Base-by-base conservation (phyloP, 495 filamentous ascomycete genomes). In the Penicillium fimorum region DNA sequence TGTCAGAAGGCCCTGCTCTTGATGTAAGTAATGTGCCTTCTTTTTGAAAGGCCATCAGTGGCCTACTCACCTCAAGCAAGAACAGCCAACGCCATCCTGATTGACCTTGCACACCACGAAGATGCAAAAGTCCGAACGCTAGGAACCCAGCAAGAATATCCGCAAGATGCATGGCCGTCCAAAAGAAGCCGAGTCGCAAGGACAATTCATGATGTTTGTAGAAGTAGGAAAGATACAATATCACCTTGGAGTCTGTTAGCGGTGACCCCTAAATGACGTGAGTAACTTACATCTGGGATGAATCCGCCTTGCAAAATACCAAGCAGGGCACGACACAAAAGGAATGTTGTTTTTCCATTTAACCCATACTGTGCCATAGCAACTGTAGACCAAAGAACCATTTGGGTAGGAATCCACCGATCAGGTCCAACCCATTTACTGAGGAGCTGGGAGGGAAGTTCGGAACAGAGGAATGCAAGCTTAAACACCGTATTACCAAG, bases 341-440 rank as follows among this genome's bases (percentile, higher is more conserved):
- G 77, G 61, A 90, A 94, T 0, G 85, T 83, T 0, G 69, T 63
- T 24, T 76, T 72, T 0, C 86, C 83, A 30, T 60, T 77, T 11
- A 92, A 65, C 48, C 79, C 81, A 20, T 84, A 82, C 63, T 91
- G 87, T 18, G 72, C 72, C 46, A 68, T 67, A 2, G 87, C 85
- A 18, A 90, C 84, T 2, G 88, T 58, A 33, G 82, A 85, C 86
- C 88, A 92, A 0, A 81, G 70, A 0, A 86, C 70, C 77, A 91
- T 90, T 62, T 91, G 87, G 10, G 82, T 70, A 0, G 89, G 88
- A 43, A 93, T 88, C 86, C 88, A 92, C 18, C 79, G 76, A 67
- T 92, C 88, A 0, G 87, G 85, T 0, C 89, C 89, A 20, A 91
- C 57, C 60, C 76, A 76, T 61, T 90, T 90, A 44, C 72, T 76